These are phyloP conservation scores for Barbatosphaeria neglecta DNA, from an alignment of 495 filamentous ascomycete species.

Conservation along the genomic window DNA sequence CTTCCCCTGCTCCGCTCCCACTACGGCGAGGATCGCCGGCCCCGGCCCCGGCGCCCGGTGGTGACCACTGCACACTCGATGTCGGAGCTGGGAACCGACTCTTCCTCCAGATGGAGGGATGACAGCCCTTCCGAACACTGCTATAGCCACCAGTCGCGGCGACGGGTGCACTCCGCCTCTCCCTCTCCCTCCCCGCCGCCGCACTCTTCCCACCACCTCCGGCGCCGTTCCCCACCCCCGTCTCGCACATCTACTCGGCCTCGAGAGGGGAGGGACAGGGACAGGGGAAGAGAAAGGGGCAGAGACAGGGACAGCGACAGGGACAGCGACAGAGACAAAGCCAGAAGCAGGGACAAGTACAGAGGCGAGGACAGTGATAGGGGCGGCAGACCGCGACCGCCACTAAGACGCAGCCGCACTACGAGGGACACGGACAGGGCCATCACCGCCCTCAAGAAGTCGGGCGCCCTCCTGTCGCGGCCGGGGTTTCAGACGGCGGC, in stretches of 20 bases:
- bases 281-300: too few relatives aligned
- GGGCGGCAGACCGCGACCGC: neutral
- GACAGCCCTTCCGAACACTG: neutral
- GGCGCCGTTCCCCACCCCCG: neutral
- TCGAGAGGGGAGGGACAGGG: too few relatives aligned
- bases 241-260: neutral
- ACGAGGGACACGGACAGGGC: neutral
- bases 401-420: neutral
- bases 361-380: too few relatives aligned
- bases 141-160: neutral
- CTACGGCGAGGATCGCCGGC: neutral
- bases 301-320: too few relatives aligned
- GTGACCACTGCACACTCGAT: neutral
- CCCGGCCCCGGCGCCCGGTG: neutral
- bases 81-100: too few relatives aligned
- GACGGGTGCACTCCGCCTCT: neutral
- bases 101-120: neutral
- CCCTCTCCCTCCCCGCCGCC: neutral
- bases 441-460: neutral
- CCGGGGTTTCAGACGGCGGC: conserved; percentile 21
- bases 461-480: neutral
- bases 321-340: too few relatives aligned
- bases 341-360: too few relatives aligned
- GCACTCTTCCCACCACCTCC: neutral
- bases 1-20: neutral